Conservation (phyloP, 495 filamentous ascomycete genomes). For the Aspergillus olivimuriae region DNA sequence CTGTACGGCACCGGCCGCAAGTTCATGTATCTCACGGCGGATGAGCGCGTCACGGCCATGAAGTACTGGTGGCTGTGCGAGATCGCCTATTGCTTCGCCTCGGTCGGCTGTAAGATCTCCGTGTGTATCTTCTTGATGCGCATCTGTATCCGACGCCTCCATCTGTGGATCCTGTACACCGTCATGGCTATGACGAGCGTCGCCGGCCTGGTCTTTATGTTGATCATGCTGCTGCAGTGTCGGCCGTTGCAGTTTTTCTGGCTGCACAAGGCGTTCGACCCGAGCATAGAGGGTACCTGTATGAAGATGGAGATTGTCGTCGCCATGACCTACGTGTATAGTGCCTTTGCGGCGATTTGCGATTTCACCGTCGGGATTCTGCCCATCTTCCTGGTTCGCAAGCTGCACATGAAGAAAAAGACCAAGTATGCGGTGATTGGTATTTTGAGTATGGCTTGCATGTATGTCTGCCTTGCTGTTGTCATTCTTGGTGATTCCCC, state of each 20-base stretch:
- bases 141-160: constrained; percentile 30
- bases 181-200: constrained; percentile 32
- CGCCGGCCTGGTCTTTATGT: constrained; percentile 32
- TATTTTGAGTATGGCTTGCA: constrained; percentile 39
- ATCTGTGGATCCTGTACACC: constrained; percentile 31
- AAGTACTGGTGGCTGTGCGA: constrained; percentile 42
- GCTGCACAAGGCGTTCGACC: constrained; percentile 23
- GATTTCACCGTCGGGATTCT: constrained; percentile 39
- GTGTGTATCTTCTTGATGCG: constrained; percentile 42
- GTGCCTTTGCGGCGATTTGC: constrained; percentile 31
- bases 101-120: constrained; percentile 37
- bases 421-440: constrained; percentile 34
- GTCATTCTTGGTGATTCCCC: too few species aligned
- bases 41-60: constrained; percentile 31
- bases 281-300: constrained; percentile 27
- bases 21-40: constrained; percentile 17
- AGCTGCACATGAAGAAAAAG: constrained; percentile 31
- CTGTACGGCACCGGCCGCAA: constrained; percentile 30
- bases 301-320: constrained; percentile 31
- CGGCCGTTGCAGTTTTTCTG: constrained; percentile 37
- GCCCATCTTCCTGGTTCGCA: constrained; percentile 31
- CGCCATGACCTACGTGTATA: constrained; percentile 38
- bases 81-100: constrained; percentile 37
- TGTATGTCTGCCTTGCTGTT: constrained; percentile 28
- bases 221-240: constrained; percentile 40